Evolutionary conservation across 352 stramenopile species (phyloP).

Genomic region (Globisporangium ultimum): DNA sequence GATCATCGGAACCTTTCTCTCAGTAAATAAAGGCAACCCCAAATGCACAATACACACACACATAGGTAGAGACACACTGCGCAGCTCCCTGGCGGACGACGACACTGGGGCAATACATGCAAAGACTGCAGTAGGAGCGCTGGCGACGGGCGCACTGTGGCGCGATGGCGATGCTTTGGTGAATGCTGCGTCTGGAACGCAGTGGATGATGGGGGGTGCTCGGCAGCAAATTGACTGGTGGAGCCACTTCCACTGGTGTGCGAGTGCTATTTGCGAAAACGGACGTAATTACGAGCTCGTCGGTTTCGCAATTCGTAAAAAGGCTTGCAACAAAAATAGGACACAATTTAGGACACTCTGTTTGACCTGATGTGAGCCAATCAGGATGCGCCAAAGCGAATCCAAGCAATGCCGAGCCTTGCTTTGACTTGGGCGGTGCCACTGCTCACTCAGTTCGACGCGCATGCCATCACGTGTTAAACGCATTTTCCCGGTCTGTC

Average conservation of each 20-base stretch:
- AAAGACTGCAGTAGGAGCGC: neutral
- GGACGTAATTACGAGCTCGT: neutral
- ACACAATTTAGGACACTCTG: too few relatives aligned
- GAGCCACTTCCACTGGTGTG: neutral
- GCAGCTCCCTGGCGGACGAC: conserved; percentile 1
- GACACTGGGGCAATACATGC: neutral
- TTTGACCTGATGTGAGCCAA: neutral
- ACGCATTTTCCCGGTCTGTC: too few relatives aligned
- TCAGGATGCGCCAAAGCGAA: neutral
- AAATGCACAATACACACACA: conserved; percentile 2
- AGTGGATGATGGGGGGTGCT: neutral
- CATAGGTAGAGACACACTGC: conserved; percentile 1
- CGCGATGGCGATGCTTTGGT: conserved; percentile 7
- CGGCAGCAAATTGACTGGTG: too few relatives aligned
- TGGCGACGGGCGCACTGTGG: neutral
- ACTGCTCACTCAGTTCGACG: too few relatives aligned
- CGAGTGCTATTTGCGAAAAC: too few relatives aligned
- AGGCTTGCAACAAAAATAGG: too few relatives aligned
- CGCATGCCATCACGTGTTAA: too few relatives aligned
- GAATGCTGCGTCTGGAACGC: neutral
- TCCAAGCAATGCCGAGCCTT: too few relatives aligned
- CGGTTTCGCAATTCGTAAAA: neutral
- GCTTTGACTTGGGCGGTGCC: too few relatives aligned
- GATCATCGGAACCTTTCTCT: conserved; percentile 62
- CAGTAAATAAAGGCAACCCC: too few relatives aligned